A percentile compares a stretch with the other conserved stretches of the same genome.
These are phyloP conservation scores for Pezicula carpinea DNA, from an alignment of 2,329 filamentous ascomycete genomes.

Conservation along the genomic window DNA sequence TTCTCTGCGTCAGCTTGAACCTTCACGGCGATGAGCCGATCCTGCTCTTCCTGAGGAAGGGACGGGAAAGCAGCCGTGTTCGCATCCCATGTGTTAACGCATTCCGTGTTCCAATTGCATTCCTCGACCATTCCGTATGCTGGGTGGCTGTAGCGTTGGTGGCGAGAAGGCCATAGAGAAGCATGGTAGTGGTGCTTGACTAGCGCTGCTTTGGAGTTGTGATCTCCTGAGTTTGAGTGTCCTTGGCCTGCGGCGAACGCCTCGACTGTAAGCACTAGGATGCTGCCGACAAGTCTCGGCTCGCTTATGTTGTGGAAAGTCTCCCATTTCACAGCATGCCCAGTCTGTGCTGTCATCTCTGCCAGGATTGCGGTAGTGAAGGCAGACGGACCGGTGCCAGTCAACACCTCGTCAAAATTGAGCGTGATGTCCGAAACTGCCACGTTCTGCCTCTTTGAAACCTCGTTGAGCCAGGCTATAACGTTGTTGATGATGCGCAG, in stretches of 20 bases:
- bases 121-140: slow-evolving; percentile 63
- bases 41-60: slow-evolving; percentile 53
- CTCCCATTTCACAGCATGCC: slow-evolving; percentile 51
- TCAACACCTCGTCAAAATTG: slow-evolving; percentile 67
- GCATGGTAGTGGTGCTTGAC: slow-evolving; percentile 72
- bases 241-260: slow-evolving; percentile 68
- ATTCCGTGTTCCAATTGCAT: slow-evolving; percentile 63
- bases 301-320: slow-evolving; percentile 60
- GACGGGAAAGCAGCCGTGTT: slow-evolving; percentile 54
- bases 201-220: slow-evolving; percentile 57
- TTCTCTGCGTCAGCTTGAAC: background rate
- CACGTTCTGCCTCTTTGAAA: slow-evolving; percentile 52
- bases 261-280: slow-evolving; percentile 63
- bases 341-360: slow-evolving; percentile 50
- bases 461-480: slow-evolving; percentile 55
- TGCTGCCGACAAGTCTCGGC: slow-evolving; percentile 56
- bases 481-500: slow-evolving; percentile 62
- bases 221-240: slow-evolving; percentile 65
- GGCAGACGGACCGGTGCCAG: slow-evolving; percentile 62
- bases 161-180: slow-evolving; percentile 62
- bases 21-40: slow-evolving; percentile 26
- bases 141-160: slow-evolving; percentile 61
- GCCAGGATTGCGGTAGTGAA: slow-evolving; percentile 60
- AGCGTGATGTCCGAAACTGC: slow-evolving; percentile 53
- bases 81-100: slow-evolving; percentile 59